Percentiles rank a stretch among this genome's conserved stretches.
Conservation (phyloP, 192 early-diverging fungal species). For the Cetraspora pellucida region DNA sequence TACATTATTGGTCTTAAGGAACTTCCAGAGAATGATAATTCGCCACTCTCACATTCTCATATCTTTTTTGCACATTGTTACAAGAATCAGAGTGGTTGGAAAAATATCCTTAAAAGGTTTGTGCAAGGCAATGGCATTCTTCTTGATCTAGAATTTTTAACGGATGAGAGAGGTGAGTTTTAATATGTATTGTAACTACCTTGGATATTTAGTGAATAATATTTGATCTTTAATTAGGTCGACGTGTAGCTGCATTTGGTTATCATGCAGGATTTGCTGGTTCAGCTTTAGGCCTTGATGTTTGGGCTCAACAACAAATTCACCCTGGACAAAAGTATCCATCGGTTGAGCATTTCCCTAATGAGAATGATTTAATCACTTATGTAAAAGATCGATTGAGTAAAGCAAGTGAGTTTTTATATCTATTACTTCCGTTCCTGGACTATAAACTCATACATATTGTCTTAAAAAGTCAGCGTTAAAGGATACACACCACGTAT, state of each 20-base stretch:
- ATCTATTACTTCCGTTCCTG: no score
- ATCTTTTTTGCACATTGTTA: conserved; percentile 99
- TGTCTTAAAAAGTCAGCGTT: no score
- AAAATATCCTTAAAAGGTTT: conserved; percentile 84
- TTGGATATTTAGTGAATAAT: no score
- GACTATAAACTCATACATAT: no score
- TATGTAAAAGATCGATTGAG: conserved; percentile 67
- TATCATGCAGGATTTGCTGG: conserved; percentile 98
- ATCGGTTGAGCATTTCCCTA: conserved; percentile 78
- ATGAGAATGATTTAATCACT: conserved; percentile 76
- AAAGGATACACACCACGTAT: conserved; percentile 66
- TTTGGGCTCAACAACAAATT: conserved; percentile 84
- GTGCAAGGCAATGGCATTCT: conserved; percentile 82
- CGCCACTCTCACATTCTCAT: conserved; percentile 88
- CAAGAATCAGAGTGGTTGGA: conserved; percentile 95
- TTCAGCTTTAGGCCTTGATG: conserved; percentile 86
- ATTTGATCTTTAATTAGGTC: conserved; percentile 45
- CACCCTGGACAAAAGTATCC: conserved; percentile 64
- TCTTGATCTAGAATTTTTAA: conserved; percentile 94
- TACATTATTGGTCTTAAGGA: conserved; percentile 97
- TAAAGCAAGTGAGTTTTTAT: conserved; percentile 53
- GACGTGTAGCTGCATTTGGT: conserved; percentile 95
- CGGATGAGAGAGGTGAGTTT: conserved; percentile 63
- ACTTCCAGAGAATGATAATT: conserved; percentile 89
- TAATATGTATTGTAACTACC: neutral